Evolutionary conservation across 2,329 filamentous ascomycete species (phyloP).

Genomic region (Fusarium ambrosium): DNA sequence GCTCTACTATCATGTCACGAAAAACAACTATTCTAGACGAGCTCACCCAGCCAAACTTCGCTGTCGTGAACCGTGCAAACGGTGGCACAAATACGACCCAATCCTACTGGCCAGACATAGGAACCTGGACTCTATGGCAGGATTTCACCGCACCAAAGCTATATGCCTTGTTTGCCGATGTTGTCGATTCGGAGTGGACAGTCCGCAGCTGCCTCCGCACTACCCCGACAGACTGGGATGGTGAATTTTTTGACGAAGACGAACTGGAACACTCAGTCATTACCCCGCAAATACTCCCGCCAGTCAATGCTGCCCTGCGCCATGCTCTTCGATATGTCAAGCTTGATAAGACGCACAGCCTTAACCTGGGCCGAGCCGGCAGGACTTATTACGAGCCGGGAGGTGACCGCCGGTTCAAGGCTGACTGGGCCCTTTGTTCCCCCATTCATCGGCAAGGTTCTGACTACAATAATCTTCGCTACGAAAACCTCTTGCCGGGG

Average conservation of each 20-base stretch:
- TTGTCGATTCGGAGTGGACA: background rate
- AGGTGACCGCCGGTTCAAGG: background rate
- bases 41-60: background rate
- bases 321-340: background rate
- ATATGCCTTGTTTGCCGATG: background rate
- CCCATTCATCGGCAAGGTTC: background rate
- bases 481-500: background rate
- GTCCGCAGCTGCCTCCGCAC: background rate
- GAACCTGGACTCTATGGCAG: background rate
- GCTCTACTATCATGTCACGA: background rate
- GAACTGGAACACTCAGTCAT: background rate
- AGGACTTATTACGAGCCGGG: background rate
- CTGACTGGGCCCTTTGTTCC: background rate
- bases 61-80: background rate
- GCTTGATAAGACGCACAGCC: background rate
- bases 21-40: background rate
- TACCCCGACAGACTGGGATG: background rate
- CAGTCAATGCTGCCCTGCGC: background rate
- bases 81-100: background rate
- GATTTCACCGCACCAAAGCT: background rate
- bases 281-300: background rate
- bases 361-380: background rate
- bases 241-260: background rate
- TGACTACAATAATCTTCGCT: background rate
- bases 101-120: background rate